phyloP scores from a whole-genome alignment of 225 moss, liverwort and hornwort species.

The Bryum argenteum region DNA sequence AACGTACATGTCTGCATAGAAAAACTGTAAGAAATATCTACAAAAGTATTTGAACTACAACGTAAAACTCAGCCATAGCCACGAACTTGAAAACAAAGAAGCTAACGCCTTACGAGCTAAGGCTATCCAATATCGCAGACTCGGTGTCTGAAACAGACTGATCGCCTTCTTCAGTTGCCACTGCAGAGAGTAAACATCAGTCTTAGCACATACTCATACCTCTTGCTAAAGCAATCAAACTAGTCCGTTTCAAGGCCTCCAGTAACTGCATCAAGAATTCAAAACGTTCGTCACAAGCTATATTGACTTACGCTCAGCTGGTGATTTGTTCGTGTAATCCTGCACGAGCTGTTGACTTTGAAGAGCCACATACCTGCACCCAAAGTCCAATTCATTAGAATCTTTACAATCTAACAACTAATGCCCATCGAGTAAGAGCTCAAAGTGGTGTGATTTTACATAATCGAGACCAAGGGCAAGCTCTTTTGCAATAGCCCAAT shows the following conservation, averaged over 20 bases:
- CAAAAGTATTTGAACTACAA: not conserved
- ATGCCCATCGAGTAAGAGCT: too few relatives aligned
- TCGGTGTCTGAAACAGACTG: constrained; percentile 69
- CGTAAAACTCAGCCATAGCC: constrained; percentile 3
- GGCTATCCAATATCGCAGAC: constrained; percentile 66
- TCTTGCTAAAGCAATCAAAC: constrained; percentile 3
- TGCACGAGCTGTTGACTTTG: constrained; percentile 69
- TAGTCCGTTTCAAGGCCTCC: not conserved
- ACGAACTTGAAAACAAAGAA: constrained; percentile 11
- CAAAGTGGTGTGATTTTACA: constrained; percentile 22
- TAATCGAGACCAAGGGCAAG: constrained; percentile 83
- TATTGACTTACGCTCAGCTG: constrained; percentile 43
- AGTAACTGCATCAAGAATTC: not conserved
- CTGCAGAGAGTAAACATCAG: constrained; percentile 30
- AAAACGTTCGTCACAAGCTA: not conserved
- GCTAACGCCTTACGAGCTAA: constrained; percentile 71
- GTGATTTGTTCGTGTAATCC: constrained; percentile 61
- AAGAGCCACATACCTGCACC: constrained; percentile 78
- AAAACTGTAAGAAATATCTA: constrained; percentile 7
- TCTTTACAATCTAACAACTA: too few relatives aligned
- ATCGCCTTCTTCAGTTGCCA: constrained; percentile 67
- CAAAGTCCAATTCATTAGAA: constrained; percentile 16
- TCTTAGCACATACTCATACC: not conserved
- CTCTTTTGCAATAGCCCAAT: constrained; percentile 83
- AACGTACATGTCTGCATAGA: constrained; percentile 80